A percentile compares a stretch with the other conserved stretches of the same genome.
phyloP scores from a whole-genome alignment of 2,329 filamentous ascomycete species.

The Graphilbum fragrans region DNA sequence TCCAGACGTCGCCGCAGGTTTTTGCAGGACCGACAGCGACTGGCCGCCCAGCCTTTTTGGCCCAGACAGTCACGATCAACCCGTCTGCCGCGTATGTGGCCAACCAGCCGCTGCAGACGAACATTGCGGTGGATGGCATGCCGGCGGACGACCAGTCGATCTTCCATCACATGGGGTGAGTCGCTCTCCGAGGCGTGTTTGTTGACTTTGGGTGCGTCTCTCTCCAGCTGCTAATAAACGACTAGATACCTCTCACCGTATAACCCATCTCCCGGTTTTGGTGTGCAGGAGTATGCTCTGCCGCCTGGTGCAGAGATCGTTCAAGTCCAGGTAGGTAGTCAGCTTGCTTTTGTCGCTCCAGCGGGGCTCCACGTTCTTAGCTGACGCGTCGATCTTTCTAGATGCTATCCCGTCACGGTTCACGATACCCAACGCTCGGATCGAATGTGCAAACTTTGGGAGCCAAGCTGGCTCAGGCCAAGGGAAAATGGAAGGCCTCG shows the following conservation, averaged over 20 bases:
- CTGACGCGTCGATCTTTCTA: slow-evolving; percentile 18
- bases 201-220: background rate
- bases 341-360: background rate
- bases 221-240: background rate
- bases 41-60: slow-evolving; percentile 56
- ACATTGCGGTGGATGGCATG: slow-evolving; percentile 51
- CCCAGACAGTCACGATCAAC: slow-evolving; percentile 55
- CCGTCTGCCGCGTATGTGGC: slow-evolving; percentile 54
- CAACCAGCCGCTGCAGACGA: slow-evolving; percentile 59
- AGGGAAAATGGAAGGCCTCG: slow-evolving; percentile 39
- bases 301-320: slow-evolving; percentile 55
- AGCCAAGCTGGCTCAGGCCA: slow-evolving; percentile 41
- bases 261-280: slow-evolving; percentile 59
- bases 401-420: slow-evolving; percentile 63
- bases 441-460: slow-evolving; percentile 44
- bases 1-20: slow-evolving; percentile 47
- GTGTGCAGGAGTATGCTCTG: slow-evolving; percentile 58
- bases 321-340: slow-evolving; percentile 38
- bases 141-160: slow-evolving; percentile 48
- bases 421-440: slow-evolving; percentile 56
- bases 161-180: slow-evolving; percentile 54
- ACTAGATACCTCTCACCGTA: slow-evolving; percentile 52
- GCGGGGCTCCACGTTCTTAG: background rate
- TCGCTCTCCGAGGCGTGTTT: background rate
- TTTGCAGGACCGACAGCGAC: slow-evolving; percentile 59